phyloP scores from a whole-genome alignment of 306 rosid genomes.

The Citrullus colocynthis region DNA sequence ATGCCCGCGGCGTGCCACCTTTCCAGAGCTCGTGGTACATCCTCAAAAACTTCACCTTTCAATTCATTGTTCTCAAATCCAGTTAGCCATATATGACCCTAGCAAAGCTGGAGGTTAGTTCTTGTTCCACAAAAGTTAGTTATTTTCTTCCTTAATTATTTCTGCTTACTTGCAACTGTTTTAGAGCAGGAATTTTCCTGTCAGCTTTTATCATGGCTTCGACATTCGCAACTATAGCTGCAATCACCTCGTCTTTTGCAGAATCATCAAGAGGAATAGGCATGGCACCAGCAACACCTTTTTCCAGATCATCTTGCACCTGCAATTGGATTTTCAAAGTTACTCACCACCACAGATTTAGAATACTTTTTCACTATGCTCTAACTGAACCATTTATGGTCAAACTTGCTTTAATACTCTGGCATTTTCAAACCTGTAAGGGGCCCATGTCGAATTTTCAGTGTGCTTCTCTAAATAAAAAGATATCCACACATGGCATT shows the following conservation, averaged over 20 bases:
- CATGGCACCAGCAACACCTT: conserved; percentile 58
- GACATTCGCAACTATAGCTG: conserved; percentile 69
- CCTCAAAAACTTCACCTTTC: conserved; percentile 75
- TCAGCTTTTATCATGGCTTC: conserved; percentile 94
- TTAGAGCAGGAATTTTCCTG: conserved; percentile 76
- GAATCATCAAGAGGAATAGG: conserved; percentile 70
- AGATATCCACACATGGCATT: background rate
- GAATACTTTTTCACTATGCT: background rate
- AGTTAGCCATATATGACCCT: conserved; percentile 96
- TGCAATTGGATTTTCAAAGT: conserved; percentile 12
- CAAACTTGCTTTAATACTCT: background rate
- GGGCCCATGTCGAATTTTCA: background rate
- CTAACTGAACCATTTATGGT: background rate
- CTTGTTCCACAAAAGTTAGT: background rate
- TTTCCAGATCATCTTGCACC: conserved; percentile 77
- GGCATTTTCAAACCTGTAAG: background rate
- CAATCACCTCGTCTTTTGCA: conserved; percentile 70
- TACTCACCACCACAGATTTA: background rate
- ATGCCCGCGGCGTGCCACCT: conserved; percentile 70
- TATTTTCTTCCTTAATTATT: background rate
- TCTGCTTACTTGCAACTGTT: conserved; percentile 74
- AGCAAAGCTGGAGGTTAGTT: conserved; percentile 21
- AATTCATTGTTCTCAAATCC: conserved; percentile 77
- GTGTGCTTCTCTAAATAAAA: background rate
- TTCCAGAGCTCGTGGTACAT: conserved; percentile 79